phyloP scores from a whole-genome alignment of 1,139 yeast genomes.

The Saccharomyces hybrid region DNA sequence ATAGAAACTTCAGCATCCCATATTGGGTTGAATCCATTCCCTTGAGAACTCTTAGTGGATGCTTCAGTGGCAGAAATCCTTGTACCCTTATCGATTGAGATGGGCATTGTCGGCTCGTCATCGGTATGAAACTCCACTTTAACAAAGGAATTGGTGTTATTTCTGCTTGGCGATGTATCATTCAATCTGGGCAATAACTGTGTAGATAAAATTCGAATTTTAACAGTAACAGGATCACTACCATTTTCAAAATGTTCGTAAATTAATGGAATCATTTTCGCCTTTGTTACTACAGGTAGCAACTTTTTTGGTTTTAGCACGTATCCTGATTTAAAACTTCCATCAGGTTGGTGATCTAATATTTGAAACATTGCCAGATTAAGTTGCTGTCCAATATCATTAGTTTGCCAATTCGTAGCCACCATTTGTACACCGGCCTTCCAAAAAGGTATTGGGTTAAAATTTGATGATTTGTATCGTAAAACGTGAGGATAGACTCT shows the following conservation, averaged over 20 bases:
- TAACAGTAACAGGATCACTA: conserved; percentile 19
- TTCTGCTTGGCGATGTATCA: conserved; percentile 33
- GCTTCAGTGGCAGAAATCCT: conserved; percentile 9
- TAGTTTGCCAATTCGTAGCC: conserved; percentile 95
- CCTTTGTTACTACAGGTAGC: conserved; percentile 21
- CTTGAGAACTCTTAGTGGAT: conserved; percentile 26
- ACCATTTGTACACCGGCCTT: conserved; percentile 84
- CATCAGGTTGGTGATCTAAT: conserved; percentile 34
- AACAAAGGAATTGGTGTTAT: conserved; percentile 22
- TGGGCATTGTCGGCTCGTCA: neutral
- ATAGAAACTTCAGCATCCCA: conserved; percentile 60
- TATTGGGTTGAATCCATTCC: conserved; percentile 78
- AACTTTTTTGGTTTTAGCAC: conserved; percentile 57
- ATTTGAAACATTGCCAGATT: conserved; percentile 74
- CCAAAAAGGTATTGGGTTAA: conserved; percentile 77
- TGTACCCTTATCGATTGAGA: neutral
- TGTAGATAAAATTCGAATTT: conserved; percentile 62
- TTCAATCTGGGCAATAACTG: conserved; percentile 73
- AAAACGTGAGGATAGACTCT: conserved; percentile 82
- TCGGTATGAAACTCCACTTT: conserved; percentile 18
- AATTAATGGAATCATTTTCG: conserved; percentile 23
- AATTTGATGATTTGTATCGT: conserved; percentile 72
- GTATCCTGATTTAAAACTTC: conserved; percentile 49
- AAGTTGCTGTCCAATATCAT: conserved; percentile 83
- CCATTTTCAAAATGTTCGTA: conserved; percentile 15